Base-by-base conservation (phyloP, 228 moss, liverwort and hornwort species). In the Sphagnum fallax region DNA sequence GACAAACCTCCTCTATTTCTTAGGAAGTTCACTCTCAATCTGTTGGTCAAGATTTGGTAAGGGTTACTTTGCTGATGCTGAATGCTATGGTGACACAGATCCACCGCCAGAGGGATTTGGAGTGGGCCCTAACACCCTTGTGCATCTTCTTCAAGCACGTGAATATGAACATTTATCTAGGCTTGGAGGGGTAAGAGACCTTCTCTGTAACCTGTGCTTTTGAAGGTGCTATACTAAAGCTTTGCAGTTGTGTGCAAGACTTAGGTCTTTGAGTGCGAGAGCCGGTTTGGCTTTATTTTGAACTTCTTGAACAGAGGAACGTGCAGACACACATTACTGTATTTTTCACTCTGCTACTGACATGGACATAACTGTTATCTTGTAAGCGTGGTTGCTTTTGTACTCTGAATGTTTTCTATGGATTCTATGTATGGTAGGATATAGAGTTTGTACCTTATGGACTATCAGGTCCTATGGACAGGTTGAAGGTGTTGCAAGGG, bases 101-200 rank as follows among this genome's bases (percentile, higher is more conserved):
- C 78, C 81, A 6, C 72, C 74, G 2, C 85, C 85, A 0, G 81
- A 77, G 7, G 85, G 85, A 9, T 86, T 86, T 15, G 80, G 60
- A 13, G 72, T 78, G 47, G 78, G 77, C 9, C 75, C 83, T n/a
- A 61, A 76, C 6, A 71, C 73, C 14, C 76, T 87, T 9, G 71
- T 65, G 50, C 47, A 65, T 16, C 47, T 83, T 51, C 63, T 83
- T 75, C 80, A 76, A 60, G 70, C 78, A 50, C 75, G 70, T 16
- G 10, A 80, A 32, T 32, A 16, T 5, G 69, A 80, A 50, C 9
- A 10, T 7, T 70, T 80, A 4, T 70, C 76, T 15, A 68, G 64
- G 62, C 62, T 53, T 3, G 87, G 80, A 6, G 87, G 87, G 65
- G 79, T 82, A 59, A 52, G 60, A 18, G 13, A 6, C n/a, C 52